Evolutionary conservation across 1,284 basidiomycete species (phyloP).

Genomic region (Fistulina hepatica): DNA sequence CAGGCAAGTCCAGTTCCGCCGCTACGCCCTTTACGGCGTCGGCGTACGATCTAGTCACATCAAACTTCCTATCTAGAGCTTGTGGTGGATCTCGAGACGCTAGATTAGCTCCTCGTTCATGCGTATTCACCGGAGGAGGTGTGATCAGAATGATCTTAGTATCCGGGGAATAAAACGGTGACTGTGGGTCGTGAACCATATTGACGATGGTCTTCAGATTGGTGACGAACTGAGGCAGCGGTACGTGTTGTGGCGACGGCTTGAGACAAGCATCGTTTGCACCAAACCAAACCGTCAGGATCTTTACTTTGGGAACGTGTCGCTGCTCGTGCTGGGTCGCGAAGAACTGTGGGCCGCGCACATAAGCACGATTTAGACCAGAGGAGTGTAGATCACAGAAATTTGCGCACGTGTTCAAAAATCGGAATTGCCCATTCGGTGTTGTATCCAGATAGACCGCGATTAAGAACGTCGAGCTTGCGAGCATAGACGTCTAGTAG

Average conservation of each 20-base stretch:
- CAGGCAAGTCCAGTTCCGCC: constrained; percentile 38
- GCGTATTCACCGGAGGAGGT: constrained; percentile 71
- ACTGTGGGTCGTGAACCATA: constrained; percentile 49
- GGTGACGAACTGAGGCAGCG: constrained; percentile 50
- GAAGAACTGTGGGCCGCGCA: constrained; percentile 32
- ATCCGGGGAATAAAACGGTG: constrained; percentile 57
- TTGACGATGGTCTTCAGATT: constrained; percentile 59
- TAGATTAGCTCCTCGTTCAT: constrained; percentile 40
- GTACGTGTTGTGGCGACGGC: constrained; percentile 57
- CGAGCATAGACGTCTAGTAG: constrained; percentile 67
- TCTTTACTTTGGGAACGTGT: constrained; percentile 47
- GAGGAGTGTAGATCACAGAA: background rate
- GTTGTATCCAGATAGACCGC: constrained; percentile 75
- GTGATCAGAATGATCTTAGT: constrained; percentile 75
- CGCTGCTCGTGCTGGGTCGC: constrained; percentile 39
- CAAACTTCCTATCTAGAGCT: constrained; percentile 48
- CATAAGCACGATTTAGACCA: background rate
- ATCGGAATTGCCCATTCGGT: constrained; percentile 75
- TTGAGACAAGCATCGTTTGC: constrained; percentile 71
- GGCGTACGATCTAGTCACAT: constrained; percentile 56
- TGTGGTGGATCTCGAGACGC: constrained; percentile 33
- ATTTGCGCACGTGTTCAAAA: constrained; percentile 50
- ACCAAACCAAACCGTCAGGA: constrained; percentile 83
- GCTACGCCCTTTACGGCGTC: constrained; percentile 58
- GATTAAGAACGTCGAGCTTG: constrained; percentile 74